Evolutionary conservation across 495 filamentous ascomycete species (phyloP).

Genomic region (Ramalina intermedia): DNA sequence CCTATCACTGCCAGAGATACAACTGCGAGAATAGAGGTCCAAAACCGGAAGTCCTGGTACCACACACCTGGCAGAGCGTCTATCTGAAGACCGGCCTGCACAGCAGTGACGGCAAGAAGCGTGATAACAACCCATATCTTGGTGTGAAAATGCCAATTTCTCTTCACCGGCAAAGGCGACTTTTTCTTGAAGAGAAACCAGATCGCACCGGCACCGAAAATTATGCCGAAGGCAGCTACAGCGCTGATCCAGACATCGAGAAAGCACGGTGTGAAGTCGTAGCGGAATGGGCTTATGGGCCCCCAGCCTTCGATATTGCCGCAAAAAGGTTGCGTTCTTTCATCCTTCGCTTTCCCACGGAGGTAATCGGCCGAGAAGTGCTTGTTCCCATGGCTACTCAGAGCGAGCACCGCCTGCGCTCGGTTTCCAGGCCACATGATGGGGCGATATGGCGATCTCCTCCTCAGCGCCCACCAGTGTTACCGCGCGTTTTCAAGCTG

Average conservation of each 20-base stretch:
- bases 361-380: conserved; percentile 14
- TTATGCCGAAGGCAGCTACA: conserved; percentile 62
- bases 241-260: conserved; percentile 69
- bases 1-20: conserved; percentile 67
- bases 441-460: too few species aligned
- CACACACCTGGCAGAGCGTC: conserved; percentile 53
- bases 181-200: conserved; percentile 60
- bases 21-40: conserved; percentile 68
- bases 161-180: conserved; percentile 45
- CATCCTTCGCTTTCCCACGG: conserved; percentile 1
- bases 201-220: conserved; percentile 61
- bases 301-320: conserved; percentile 89
- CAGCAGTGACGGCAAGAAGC: conserved; percentile 49
- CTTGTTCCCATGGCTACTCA: not conserved
- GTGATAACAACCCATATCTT: conserved; percentile 73
- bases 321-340: conserved; percentile 52
- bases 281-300: conserved; percentile 65
- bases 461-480: too few species aligned
- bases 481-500: too few species aligned
- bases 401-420: not conserved
- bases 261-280: conserved; percentile 94
- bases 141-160: conserved; percentile 90
- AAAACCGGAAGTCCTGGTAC: conserved; percentile 76
- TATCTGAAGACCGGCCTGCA: conserved; percentile 69
- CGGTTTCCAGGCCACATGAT: too few species aligned